phyloP scores from a whole-genome alignment of 2,329 filamentous ascomycete species.

The Eutypa lata region DNA sequence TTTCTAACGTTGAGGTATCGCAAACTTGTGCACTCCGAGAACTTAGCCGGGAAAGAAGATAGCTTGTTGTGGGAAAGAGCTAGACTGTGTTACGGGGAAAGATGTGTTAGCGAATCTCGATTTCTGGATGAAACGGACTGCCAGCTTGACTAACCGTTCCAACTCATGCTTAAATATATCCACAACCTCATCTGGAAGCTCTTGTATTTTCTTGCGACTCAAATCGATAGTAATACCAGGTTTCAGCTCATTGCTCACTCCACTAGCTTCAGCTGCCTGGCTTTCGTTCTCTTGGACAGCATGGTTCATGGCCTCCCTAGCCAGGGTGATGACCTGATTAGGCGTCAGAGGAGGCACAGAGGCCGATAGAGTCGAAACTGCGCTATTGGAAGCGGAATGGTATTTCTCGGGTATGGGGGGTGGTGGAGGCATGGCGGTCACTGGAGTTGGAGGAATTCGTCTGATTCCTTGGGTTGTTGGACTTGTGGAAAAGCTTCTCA shows the following conservation, averaged over 20 bases:
- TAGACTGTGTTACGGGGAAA: conserved; percentile 47
- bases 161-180: conserved; percentile 72
- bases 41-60: conserved; percentile 64
- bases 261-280: conserved; percentile 58
- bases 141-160: conserved; percentile 54
- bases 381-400: conserved; percentile 23
- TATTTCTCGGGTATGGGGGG: conserved; percentile 49
- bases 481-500: conserved; percentile 24
- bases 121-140: background rate
- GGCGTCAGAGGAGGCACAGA: conserved; percentile 53
- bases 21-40: conserved; percentile 72
- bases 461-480: conserved; percentile 25
- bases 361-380: conserved; percentile 45
- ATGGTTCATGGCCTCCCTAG: conserved; percentile 63
- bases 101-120: background rate
- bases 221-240: conserved; percentile 76
- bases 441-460: conserved; percentile 20
- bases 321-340: conserved; percentile 62
- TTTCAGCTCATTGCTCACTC: conserved; percentile 59
- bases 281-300: conserved; percentile 64
- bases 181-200: conserved; percentile 69
- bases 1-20: conserved; percentile 79
- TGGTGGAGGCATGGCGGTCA: conserved; percentile 37
- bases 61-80: conserved; percentile 80
- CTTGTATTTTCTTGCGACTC: conserved; percentile 70